These are phyloP conservation scores for Gnomoniopsis smithogilvyi DNA, from an alignment of 2,329 filamentous ascomycete genomes.

Conservation along the genomic window DNA sequence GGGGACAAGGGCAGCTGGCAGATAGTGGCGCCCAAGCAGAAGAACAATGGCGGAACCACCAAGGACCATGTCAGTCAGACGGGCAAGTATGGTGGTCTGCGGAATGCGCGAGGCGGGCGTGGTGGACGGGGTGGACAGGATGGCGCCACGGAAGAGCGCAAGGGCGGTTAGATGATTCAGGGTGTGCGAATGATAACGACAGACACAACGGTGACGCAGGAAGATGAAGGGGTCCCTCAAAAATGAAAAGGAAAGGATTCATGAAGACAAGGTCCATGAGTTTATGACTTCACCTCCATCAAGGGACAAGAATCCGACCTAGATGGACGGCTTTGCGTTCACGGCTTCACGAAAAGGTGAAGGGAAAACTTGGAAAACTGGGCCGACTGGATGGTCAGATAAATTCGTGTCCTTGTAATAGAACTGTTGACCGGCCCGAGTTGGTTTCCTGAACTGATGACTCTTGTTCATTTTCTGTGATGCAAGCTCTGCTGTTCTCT, in stretches of 20 bases:
- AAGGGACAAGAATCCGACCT: not conserved
- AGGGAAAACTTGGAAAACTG: not conserved
- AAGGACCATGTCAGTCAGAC: not conserved
- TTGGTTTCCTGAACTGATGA: not conserved
- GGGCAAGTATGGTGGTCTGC: not conserved
- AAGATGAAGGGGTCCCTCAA: not conserved
- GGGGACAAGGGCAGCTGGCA: not conserved
- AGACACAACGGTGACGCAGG: not conserved
- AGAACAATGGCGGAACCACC: not conserved
- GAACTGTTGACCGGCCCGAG: not conserved
- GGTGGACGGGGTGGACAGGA: not conserved
- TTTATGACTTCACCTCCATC: too few relatives aligned
- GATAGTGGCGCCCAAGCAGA: conserved; percentile 8
- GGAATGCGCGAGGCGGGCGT: not conserved
- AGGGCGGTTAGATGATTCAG: conserved; percentile 7
- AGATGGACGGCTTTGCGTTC: not conserved
- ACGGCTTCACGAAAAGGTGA: not conserved
- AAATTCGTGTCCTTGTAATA: not conserved
- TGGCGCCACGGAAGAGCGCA: conserved; percentile 10
- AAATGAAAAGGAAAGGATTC: not conserved
- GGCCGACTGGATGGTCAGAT: not conserved
- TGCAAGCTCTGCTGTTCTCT: too few relatives aligned
- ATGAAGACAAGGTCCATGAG: not conserved
- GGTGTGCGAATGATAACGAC: not conserved
- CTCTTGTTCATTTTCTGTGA: not conserved